Evolutionary conservation across 345 rosid genomes (phyloP), one percentile per base, ranked within the genome.

Genomic region (Eucalyptus tenuipes): DNA sequence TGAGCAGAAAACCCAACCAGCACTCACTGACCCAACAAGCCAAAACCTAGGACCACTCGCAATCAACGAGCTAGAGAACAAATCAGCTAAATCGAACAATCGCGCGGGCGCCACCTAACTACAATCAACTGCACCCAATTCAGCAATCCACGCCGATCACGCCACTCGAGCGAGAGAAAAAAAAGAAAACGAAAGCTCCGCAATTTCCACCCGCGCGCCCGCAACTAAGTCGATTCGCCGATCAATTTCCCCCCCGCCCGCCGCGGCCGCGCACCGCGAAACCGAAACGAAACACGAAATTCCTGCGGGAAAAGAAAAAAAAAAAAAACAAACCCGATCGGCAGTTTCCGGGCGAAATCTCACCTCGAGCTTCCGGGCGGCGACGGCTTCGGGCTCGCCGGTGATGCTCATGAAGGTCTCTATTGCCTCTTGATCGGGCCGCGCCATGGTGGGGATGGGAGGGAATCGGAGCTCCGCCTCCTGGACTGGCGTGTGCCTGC

Each of bases 331-430:
- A 49, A 16, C 40, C 48, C 49, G 24, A 61, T 86, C 84, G 48
- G 50, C 53, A 57, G 16, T 12, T 22, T 75, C 33, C 52, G 50
- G 18, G 27, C 68, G 13, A 55, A 18, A 87, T 89, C 88, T 81
- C 61, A 98, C 99, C 99, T 93, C 94, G 52, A 98, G 95, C 88
- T 91, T 97, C 86, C 92, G 95, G 44, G 91, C 47, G 89, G 99
- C 99, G 89, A 93, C 91, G 86, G 94, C 87, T 87, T 95, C 96
- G 12, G 97, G 45, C 90, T 88, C 95, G 86, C 99, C 98, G 55
- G 99, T 94, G 95, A 98, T 97, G 95, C 95, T 93, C 50, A 93
- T 93, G 92, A 98, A 98, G 57, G 98, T 97, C 50, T 92, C 94
- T 92, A 98, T 93, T 90, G 98, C 94, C 90, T 97, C 98, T 87